Evolutionary conservation across 2,329 filamentous ascomycete genomes (phyloP), one percentile per base, ranked within the genome.

Genomic region (Aspergillus puulaauensis): DNA sequence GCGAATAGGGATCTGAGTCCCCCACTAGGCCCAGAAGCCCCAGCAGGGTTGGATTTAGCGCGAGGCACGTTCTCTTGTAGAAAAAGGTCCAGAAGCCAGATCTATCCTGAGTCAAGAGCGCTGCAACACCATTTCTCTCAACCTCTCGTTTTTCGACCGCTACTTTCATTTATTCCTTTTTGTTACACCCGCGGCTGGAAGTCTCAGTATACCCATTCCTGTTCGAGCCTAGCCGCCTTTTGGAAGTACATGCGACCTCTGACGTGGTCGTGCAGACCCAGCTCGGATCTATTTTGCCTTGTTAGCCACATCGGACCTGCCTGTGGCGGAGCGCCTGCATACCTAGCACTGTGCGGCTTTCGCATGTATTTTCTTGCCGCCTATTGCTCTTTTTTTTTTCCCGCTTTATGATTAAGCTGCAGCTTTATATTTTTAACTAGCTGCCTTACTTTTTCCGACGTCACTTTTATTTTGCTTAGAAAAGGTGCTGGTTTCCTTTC

Each of bases 251-350:
- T 60, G 27, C 54, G 51, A 52, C 58, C 62, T 68, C 69, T 74
- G 72, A 74, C 72, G 71, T 74, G 72, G 63, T 66, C 62, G 56
- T 65, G 62, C 64, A 61, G 65, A 50, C 58, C 57, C 61, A 65
- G 60, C 63, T 63, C 57, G 44, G 57, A 62, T 54, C 52, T 58
- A 49, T 47, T 58, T 48, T 45, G 46, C 43, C 45, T 51, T 56
- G 51, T 65, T 63, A 66, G 66, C 68, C 66, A 68, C 65, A 47
- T 49, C 53, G 58, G 57, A 54, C 59, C 65, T 64, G 56, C 63
- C 65, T 74, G 73, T 75, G 73, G 73, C 73, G 73, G 69, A 75
- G 73, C 65, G 62, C 59, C 61, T 74, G 70, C 70, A 71, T 68
- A 44, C 24, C 17, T 44, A 17, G 39, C 41, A 51, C 24, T 50